Percentiles rank a stretch among this genome's conserved stretches.
Conservation (phyloP, 225 moss, liverwort and hornwort genomes). For the Physcomitrium patens region DNA sequence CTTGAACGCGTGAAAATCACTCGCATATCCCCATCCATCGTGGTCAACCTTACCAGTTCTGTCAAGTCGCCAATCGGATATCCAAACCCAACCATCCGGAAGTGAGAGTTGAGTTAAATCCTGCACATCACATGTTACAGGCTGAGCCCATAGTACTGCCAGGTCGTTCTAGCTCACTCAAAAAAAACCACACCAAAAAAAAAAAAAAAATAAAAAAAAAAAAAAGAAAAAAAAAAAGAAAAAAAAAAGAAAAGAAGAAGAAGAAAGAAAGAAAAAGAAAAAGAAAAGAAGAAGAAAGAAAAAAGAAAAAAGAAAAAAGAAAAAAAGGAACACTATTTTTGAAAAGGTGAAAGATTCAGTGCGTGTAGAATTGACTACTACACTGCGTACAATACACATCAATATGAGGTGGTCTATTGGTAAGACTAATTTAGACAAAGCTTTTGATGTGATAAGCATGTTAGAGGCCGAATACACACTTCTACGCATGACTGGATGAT, state of each 20-base stretch:
- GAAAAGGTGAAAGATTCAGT: too few species aligned
- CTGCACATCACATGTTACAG: slow-evolving; percentile 38
- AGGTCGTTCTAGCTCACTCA: too few species aligned
- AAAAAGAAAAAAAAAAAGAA: too few species aligned
- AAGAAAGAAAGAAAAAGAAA: too few species aligned
- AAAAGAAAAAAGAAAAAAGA: too few species aligned
- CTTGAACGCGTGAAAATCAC: slow-evolving; percentile 64
- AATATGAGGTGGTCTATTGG: neutral
- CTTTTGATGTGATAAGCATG: slow-evolving; percentile 14
- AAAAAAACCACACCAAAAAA: too few species aligned
- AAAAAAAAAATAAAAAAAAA: too few species aligned
- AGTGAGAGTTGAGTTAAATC: slow-evolving; percentile 74
- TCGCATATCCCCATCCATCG: slow-evolving; percentile 86
- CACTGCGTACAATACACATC: slow-evolving; percentile 1
- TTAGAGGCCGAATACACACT: neutral
- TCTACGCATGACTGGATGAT: too few species aligned
- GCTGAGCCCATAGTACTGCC: too few species aligned
- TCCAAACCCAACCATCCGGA: slow-evolving; percentile 86
- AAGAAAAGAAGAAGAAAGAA: too few species aligned
- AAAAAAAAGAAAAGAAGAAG: too few species aligned
- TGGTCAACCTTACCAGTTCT: slow-evolving; percentile 61
- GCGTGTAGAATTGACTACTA: neutral
- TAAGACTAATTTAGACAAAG: slow-evolving; percentile 14
- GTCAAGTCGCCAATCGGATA: slow-evolving; percentile 88
- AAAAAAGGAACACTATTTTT: too few species aligned